Conservation (phyloP, 805 yeast species). For the Ogataea nitratoaversa region DNA sequence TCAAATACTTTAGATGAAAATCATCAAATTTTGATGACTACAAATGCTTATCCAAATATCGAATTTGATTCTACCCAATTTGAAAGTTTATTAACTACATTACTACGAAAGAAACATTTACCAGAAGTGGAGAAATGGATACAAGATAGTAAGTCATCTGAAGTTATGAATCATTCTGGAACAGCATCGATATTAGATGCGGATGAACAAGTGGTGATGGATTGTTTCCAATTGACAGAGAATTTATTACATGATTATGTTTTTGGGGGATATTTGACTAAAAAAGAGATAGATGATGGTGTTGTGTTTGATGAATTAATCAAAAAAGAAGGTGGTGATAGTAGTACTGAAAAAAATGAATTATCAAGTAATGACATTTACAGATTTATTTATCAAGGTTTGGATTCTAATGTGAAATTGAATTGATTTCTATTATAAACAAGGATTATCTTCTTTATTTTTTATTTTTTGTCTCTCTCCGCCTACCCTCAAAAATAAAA, state of each 20-base stretch:
- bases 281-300: slow-evolving; percentile 40
- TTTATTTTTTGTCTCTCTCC: too few relatives aligned
- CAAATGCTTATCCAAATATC: slow-evolving; percentile 81
- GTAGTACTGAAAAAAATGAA: slow-evolving; percentile 19
- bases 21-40: slow-evolving; percentile 51
- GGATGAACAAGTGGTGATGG: slow-evolving; percentile 66
- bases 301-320: slow-evolving; percentile 28
- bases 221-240: slow-evolving; percentile 59
- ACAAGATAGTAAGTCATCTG: slow-evolving; percentile 24
- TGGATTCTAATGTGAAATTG: slow-evolving; percentile 17
- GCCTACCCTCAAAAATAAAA: too few relatives aligned
- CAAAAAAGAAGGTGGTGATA: slow-evolving; percentile 7
- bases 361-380: slow-evolving; percentile 35
- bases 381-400: slow-evolving; percentile 44
- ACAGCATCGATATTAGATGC: slow-evolving; percentile 26
- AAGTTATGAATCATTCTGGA: background rate
- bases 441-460: too few relatives aligned
- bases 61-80: slow-evolving; percentile 82
- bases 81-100: slow-evolving; percentile 76
- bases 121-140: slow-evolving; percentile 94
- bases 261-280: slow-evolving; percentile 58
- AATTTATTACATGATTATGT: slow-evolving; percentile 51
- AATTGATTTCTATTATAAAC: too few relatives aligned
- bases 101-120: slow-evolving; percentile 78
- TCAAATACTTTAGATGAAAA: slow-evolving; percentile 62